Base-by-base conservation (phyloP, 106 monocot genomes). In the Alisma plantagoaquatica region DNA sequence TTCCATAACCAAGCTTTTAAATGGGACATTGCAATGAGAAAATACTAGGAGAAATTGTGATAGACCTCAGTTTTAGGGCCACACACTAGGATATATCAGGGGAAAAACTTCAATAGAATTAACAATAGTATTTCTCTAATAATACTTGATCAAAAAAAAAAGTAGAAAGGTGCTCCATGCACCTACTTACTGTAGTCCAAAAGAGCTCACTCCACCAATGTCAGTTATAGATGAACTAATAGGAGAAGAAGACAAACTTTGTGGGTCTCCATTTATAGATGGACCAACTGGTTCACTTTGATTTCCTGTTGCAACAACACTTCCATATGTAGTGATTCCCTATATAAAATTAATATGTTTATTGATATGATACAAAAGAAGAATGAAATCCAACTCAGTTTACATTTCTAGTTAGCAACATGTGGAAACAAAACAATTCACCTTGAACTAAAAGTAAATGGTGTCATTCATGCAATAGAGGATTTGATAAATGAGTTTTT, bases 241-340 rank as follows among this genome's bases (percentile, higher is more conserved):
- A 29, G 84, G 84, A 17, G 86, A 80, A 28, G 79, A 73, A 54
- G 64, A 69, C 4, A 78, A 27, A 50, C 72, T 79, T 27, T 62
- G 77, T 15, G 65, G 52, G 16, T 84, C 82, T 16, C 64, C 76
- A 56, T 49, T 43, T 10, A 73, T 45, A 29, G 77, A 71, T 22
- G 68, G 75, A 0, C 61, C 71, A 50, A 68, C 59, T 41, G 83
- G 71, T 57, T 79, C 79, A 41, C 75, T 79, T 44, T 79, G 75
- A 25, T 68, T 62, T 63, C 84, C 75, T 72, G 76, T 72, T 49
- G 84, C 84, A 17, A 75, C 63, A 22, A 78, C 63, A 49, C 70
- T 78, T 28, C 82, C 82, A 64, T 88, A 88, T 1, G 88, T 88
- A 53, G 83, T 84, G 44, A 84, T 84, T 21, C 83, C 83, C 83